phyloP scores from a whole-genome alignment of 2,329 filamentous ascomycete genomes.

The Talaromyces rugulosus region DNA sequence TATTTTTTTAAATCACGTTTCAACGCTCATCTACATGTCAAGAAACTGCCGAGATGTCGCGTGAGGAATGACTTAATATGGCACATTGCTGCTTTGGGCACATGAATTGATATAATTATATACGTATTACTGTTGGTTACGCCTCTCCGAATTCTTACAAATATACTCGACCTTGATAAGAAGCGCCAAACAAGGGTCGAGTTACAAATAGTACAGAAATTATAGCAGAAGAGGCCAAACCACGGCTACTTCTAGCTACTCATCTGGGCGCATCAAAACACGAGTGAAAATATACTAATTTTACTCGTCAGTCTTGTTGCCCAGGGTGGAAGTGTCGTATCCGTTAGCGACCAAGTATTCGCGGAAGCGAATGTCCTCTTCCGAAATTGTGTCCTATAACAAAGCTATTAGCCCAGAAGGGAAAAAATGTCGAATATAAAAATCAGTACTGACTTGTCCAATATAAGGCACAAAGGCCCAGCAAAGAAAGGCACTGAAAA shows the following conservation, averaged over 20 bases:
- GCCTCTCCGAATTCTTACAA: background rate
- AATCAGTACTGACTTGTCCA: slow-evolving; percentile 43
- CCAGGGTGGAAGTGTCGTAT: slow-evolving; percentile 65
- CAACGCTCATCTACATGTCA: background rate
- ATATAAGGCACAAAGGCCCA: slow-evolving; percentile 70
- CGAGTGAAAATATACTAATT: background rate
- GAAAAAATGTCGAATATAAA: background rate
- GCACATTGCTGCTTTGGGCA: background rate
- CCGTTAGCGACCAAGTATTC: slow-evolving; percentile 68
- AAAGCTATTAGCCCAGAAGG: background rate
- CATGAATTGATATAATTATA: background rate
- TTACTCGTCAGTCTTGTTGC: slow-evolving; percentile 22
- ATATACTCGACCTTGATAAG: background rate
- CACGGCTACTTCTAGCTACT: background rate
- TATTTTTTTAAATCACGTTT: background rate
- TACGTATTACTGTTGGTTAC: background rate
- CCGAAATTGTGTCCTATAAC: slow-evolving; percentile 70
- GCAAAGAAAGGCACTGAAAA: slow-evolving; percentile 66
- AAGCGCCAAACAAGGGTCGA: background rate
- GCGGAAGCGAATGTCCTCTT: slow-evolving; percentile 73
- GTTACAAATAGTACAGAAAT: background rate
- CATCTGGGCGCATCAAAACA: background rate
- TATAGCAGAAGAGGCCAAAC: background rate
- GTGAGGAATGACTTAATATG: background rate
- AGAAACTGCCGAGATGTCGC: background rate